Percentiles rank a stretch among this genome's conserved stretches.
phyloP scores from a whole-genome alignment of 805 yeast genomes.

The Starmerella apis region DNA sequence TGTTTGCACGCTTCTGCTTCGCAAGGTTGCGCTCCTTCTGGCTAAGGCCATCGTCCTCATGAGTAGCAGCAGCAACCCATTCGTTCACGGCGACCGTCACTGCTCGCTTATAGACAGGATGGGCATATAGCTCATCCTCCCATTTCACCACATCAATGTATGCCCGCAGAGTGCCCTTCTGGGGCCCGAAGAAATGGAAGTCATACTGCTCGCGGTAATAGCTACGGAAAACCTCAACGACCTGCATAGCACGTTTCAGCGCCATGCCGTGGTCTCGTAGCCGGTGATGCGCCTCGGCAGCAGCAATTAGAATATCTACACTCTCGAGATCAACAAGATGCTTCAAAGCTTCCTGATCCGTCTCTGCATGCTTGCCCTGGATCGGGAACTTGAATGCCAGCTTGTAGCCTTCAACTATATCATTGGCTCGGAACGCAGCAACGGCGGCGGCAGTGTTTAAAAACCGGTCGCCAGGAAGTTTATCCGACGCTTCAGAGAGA shows the following conservation, averaged over 20 bases:
- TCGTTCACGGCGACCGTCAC: slow-evolving; percentile 47
- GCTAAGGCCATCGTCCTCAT: slow-evolving; percentile 24
- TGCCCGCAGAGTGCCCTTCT: slow-evolving; percentile 82
- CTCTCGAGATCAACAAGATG: slow-evolving; percentile 85
- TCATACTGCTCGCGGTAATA: slow-evolving; percentile 81
- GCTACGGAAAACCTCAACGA: slow-evolving; percentile 56
- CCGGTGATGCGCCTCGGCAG: slow-evolving; percentile 72
- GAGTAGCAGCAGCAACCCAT: slow-evolving; percentile 11
- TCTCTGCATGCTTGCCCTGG: slow-evolving; percentile 41
- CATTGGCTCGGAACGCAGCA: slow-evolving; percentile 66
- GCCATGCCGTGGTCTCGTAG: slow-evolving; percentile 58
- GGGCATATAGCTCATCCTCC: slow-evolving; percentile 65
- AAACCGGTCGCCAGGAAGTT: slow-evolving; percentile 84
- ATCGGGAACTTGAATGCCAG: slow-evolving; percentile 54
- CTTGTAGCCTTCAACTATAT: slow-evolving; percentile 62
- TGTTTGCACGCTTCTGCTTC: slow-evolving; percentile 39
- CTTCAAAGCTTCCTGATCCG: slow-evolving; percentile 62
- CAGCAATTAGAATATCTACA: slow-evolving; percentile 76
- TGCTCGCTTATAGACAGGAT: slow-evolving; percentile 65
- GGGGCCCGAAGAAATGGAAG: slow-evolving; percentile 84
- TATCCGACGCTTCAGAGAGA: slow-evolving; percentile 58
- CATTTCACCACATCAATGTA: slow-evolving; percentile 67
- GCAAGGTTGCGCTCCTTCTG: slow-evolving; percentile 31
- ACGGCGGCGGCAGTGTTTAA: slow-evolving; percentile 81
- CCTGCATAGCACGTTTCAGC: slow-evolving; percentile 61